phyloP scores from a whole-genome alignment of 139 green algal species.

The Chara braunii region DNA sequence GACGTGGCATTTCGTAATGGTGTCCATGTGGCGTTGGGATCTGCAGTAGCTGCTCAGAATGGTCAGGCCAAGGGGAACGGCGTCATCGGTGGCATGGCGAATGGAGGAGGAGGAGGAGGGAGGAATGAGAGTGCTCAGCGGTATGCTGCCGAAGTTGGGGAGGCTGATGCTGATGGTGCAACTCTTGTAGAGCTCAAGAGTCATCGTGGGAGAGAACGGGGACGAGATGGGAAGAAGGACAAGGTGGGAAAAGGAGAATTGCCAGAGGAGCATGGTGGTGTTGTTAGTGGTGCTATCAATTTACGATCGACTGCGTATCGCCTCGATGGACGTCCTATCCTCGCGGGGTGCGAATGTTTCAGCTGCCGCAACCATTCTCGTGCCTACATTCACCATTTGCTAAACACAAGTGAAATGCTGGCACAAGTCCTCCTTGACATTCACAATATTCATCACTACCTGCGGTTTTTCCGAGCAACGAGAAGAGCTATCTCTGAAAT shows the following conservation, averaged over 20 bases:
- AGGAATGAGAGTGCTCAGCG: too few species aligned
- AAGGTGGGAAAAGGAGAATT: too few species aligned
- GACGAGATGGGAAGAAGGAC: too few species aligned
- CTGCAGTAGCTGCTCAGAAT: not conserved
- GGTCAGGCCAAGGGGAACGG: not conserved
- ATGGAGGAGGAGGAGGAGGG: too few species aligned
- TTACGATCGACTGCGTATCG: not conserved
- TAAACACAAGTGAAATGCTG: slow-evolving; percentile 36
- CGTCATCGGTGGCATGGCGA: too few species aligned
- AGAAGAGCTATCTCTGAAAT: slow-evolving; percentile 8
- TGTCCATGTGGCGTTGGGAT: not conserved
- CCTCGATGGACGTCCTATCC: not conserved
- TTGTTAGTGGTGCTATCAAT: not conserved
- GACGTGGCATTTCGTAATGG: not conserved
- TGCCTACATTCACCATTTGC: slow-evolving; percentile 38
- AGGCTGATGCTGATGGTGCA: too few species aligned
- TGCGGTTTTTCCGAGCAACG: slow-evolving; percentile 23
- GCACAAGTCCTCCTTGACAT: slow-evolving; percentile 32
- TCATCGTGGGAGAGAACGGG: too few species aligned
- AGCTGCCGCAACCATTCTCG: slow-evolving; percentile 22
- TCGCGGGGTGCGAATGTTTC: slow-evolving; percentile 10
- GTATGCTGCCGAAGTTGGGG: too few species aligned
- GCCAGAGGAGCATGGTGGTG: too few species aligned
- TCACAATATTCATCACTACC: slow-evolving; percentile 35
- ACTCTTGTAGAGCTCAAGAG: too few species aligned